phyloP scores from a whole-genome alignment of 495 filamentous ascomycete genomes.

The Podospora conica region DNA sequence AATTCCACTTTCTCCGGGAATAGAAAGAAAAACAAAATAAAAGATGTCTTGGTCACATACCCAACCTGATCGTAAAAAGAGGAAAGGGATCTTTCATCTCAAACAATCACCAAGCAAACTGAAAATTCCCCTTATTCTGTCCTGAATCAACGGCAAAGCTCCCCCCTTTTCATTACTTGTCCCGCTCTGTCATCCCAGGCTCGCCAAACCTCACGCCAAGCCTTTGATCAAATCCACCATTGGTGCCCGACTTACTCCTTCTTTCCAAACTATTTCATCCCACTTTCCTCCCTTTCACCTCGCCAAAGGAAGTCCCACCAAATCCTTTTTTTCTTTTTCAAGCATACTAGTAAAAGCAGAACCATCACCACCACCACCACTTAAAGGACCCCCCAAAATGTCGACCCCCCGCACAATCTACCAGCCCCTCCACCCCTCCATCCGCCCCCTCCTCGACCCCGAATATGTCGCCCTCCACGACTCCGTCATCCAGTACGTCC shows the following conservation, averaged over 20 bases:
- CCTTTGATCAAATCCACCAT: background rate
- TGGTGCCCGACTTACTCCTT: background rate
- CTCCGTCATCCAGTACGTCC: conserved; percentile 14
- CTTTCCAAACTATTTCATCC: background rate
- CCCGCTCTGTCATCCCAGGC: background rate
- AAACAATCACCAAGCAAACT: too few relatives aligned
- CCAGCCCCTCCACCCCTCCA: conserved; percentile 18
- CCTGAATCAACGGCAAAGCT: too few relatives aligned
- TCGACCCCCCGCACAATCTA: background rate
- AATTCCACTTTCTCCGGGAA: too few relatives aligned
- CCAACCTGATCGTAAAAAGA: too few relatives aligned
- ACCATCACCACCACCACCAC: background rate
- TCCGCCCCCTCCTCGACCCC: conserved; percentile 14
- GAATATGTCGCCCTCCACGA: conserved; percentile 20
- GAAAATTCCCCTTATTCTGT: too few relatives aligned
- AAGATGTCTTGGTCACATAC: too few relatives aligned
- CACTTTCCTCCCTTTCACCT: background rate
- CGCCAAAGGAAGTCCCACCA: background rate
- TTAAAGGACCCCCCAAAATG: background rate
- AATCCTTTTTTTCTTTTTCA: background rate
- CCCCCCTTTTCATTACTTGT: background rate
- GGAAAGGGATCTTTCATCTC: too few relatives aligned
- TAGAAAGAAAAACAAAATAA: too few relatives aligned
- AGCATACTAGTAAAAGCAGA: too few relatives aligned
- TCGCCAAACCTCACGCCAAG: background rate